Evolutionary conservation across 179 eudicot species (phyloP).

Genomic region (Heliamphora pulchella): DNA sequence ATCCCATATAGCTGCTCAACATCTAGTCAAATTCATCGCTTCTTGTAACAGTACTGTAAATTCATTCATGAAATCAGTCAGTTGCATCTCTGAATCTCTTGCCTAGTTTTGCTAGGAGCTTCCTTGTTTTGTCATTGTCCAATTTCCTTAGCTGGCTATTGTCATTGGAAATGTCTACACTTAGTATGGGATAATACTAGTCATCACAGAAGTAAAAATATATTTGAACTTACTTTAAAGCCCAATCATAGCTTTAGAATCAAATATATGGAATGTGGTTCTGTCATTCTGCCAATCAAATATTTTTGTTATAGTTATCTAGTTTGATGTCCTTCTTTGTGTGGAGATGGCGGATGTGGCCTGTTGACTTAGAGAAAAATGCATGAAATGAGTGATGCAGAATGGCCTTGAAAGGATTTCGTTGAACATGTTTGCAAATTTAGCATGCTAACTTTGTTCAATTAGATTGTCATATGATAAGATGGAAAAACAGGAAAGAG

Average conservation of each 20-base stretch:
- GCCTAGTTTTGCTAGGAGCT: not conserved
- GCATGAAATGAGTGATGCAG: too few species aligned
- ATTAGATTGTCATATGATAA: too few species aligned
- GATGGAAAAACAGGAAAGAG: too few species aligned
- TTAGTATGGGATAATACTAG: not conserved
- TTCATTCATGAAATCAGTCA: not conserved
- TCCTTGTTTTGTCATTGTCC: not conserved
- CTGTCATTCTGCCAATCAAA: too few species aligned
- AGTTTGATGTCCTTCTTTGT: too few species aligned
- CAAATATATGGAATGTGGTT: not conserved
- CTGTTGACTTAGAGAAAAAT: not conserved
- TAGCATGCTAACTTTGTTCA: too few species aligned
- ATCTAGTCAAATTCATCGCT: conserved; percentile 3
- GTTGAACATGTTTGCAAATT: too few species aligned
- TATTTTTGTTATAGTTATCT: too few species aligned
- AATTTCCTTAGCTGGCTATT: not conserved
- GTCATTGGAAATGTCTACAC: not conserved
- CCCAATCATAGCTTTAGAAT: not conserved
- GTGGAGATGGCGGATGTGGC: not conserved
- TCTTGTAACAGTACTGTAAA: not conserved
- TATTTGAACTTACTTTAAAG: too few species aligned
- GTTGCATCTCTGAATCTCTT: not conserved
- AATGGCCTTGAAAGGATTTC: too few species aligned
- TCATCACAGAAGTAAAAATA: not conserved
- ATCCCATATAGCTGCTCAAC: not conserved